phyloP scores from a whole-genome alignment of 73 alveolate species.

The Paramecium sonneborni region DNA sequence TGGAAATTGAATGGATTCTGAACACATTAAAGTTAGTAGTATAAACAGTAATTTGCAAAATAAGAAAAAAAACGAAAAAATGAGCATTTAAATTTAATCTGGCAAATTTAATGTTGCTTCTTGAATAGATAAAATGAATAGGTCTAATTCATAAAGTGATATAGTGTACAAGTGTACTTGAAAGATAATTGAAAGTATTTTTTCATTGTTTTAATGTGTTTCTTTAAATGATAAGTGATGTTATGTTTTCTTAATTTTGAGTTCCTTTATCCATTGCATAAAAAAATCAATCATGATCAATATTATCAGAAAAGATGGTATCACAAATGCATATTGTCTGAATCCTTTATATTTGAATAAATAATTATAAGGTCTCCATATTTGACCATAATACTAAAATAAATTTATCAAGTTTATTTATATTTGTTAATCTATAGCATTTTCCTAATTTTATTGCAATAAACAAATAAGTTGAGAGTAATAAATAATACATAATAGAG shows the following conservation, averaged over 20 bases:
- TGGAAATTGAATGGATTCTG: neutral
- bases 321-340: neutral
- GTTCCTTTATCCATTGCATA: neutral
- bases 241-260: neutral
- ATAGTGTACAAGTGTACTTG: neutral
- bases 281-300: neutral
- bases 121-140: neutral
- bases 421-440: neutral
- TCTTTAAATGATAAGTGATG: neutral
- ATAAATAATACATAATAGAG: neutral
- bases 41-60: neutral
- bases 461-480: neutral
- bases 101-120: neutral
- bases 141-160: neutral
- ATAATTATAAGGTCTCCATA: neutral
- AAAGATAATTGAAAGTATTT: neutral
- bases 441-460: neutral
- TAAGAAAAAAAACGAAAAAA: neutral
- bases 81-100: neutral
- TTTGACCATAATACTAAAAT: neutral
- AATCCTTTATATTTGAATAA: neutral
- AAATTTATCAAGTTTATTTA: neutral
- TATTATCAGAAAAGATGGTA: neutral
- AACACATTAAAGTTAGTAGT: neutral
- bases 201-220: neutral